phyloP scores from a whole-genome alignment of 2,329 filamentous ascomycete genomes.

The Spiromastix sp. region DNA sequence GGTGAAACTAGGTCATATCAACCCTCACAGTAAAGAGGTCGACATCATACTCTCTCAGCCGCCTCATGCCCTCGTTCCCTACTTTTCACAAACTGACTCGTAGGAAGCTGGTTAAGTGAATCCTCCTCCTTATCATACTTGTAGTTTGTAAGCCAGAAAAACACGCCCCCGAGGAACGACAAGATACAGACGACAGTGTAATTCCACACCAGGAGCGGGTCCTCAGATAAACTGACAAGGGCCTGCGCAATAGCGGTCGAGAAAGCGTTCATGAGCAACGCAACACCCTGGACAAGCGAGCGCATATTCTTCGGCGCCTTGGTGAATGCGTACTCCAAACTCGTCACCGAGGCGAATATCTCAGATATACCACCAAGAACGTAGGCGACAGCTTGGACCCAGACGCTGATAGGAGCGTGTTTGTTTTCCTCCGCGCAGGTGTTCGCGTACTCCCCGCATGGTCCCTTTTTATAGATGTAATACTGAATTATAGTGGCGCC shows the following conservation, averaged over 20 bases:
- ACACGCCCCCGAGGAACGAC: conserved; percentile 49
- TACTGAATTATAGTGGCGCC: conserved; percentile 40
- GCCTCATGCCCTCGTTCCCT: too few relatives aligned
- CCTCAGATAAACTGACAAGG: conserved; percentile 49
- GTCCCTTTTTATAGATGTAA: conserved; percentile 48
- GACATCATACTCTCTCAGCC: too few relatives aligned
- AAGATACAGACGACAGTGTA: conserved; percentile 55
- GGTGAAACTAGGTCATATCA: too few relatives aligned
- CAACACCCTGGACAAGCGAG: conserved; percentile 59
- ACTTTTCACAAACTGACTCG: too few relatives aligned
- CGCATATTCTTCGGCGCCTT: conserved; percentile 75
- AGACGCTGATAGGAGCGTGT: conserved; percentile 54
- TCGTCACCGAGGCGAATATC: conserved; percentile 49
- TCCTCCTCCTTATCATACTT: conserved; percentile 60
- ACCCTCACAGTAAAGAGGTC: too few relatives aligned
- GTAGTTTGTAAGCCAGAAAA: conserved; percentile 60
- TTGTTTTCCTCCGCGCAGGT: conserved; percentile 36
- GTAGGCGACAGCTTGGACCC: conserved; percentile 41
- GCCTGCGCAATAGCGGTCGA: conserved; percentile 62
- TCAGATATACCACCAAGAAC: conserved; percentile 47
- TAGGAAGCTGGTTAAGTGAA: conserved; percentile 43
- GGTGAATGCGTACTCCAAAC: conserved; percentile 66
- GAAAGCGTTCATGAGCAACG: conserved; percentile 61
- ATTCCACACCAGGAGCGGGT: conserved; percentile 63
- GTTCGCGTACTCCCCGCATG: conserved; percentile 49